Evolutionary conservation across 495 filamentous ascomycete genomes (phyloP), one percentile per base, ranked within the genome.

Genomic region (Chaetomium tenue): DNA sequence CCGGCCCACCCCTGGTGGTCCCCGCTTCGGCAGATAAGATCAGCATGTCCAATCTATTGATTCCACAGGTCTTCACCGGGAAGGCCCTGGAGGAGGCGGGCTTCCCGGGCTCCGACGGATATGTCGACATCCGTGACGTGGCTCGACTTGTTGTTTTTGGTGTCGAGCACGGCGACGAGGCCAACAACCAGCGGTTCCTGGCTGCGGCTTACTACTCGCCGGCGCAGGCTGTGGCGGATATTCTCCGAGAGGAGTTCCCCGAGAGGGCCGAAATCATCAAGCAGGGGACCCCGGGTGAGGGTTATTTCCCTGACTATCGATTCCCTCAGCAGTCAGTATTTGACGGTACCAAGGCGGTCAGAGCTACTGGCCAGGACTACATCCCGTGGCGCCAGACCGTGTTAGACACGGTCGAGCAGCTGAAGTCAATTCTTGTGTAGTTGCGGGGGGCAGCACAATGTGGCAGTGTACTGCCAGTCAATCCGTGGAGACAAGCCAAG

Each of bases 51-150:
- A 62, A 59, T 47, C 15, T 23, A 12, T 26, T 65, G 11, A 68
- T 75, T 66, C 66, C 60, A 30, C 62, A 68, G 6, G 65, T 77
- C 12, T 71, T 68, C 50, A 18, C 55, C 2, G 74, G 76, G 54
- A 48, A n/a, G 11, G 62, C 65, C 3, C 42, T 69, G 46, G 55
- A 26, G 0, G 15, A 51, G 30, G 44, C 58, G 3, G 58, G 58
- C 58, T 23, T 33, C 16, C 40, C 57, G 7, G 42, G 57, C 7
- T 28, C 15, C 0, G 5, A 39, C 44, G n/a, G 9, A 44, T 74
- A 71, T 56, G 76, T 82, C 30, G 78, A 82, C 63, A 73, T 82
- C 0, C 69, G 79, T 15, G 79, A 82, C 60, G 79, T 82, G n/a
- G 77, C 76, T 8, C 63, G 70, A 0, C 63, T 77, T 54, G 70